Base-by-base conservation (phyloP, 2,329 filamentous ascomycete genomes). In the Penicillium italicum region DNA sequence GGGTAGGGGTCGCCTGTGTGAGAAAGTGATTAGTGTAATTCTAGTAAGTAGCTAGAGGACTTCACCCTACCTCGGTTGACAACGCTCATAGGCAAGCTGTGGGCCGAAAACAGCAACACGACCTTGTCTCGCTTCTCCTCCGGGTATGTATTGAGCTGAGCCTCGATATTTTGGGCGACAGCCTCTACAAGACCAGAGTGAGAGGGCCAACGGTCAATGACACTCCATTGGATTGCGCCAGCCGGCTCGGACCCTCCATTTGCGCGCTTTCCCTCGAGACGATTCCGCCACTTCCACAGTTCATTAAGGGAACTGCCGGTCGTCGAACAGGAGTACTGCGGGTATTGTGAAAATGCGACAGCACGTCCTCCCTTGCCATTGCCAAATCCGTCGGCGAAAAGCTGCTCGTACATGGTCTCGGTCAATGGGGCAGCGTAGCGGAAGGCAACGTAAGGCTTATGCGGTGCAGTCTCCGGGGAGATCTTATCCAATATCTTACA, bases 371-470 rank as follows among this genome's bases (percentile, higher is more conserved):
- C 92, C 58, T 85, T 90, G 5, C 93, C 92, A 50, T 86, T 85
- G 11, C 92, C 93, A 70, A 97, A 96, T 0, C 94, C 94, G 71
- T 99, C 94, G 8, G 85, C 85, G 24, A 99, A 77, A 61, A 99
- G 75, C 66, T 85, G 83, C 51, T 84, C 81, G 72, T 99, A 97
- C 85, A 92, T 96, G 65, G 96, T 86, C 76, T 97, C 94, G 2
- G 94, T 99, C 69, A 99, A 76, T 1, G 94, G 94, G 59, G 92
- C 82, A 14, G 95, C 93, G 70, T 99, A 99, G 60, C 94, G 89
- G 74, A 99, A 99, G 14, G 94, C 93, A 44, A 97, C 91, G 69
- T 99, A 99, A 9, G 94, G 94, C 73, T 94, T 97, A 73, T 99
- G 94, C 6, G 94, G 94, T 4, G 94, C 94, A 1, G 92, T 96